Evolutionary conservation across 768 basidiomycete species (phyloP).

Genomic region (Galerina marginata): DNA sequence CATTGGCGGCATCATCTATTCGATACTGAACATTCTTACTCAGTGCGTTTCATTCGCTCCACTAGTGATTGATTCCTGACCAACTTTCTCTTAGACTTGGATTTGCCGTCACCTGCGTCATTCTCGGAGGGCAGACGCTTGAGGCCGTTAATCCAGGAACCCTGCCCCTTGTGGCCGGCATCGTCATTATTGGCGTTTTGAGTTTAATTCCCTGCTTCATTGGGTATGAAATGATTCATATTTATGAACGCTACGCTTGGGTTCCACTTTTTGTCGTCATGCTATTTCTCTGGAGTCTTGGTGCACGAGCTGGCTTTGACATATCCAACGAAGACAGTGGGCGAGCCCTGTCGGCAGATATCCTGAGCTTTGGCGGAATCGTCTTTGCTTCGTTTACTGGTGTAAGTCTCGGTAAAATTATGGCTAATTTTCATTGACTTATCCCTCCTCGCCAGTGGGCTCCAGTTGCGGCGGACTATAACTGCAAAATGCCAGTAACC

Average conservation of each 20-base stretch:
- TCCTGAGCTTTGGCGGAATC: conserved; percentile 22
- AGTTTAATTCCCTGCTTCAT: conserved; percentile 24
- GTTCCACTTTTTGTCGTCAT: conserved; percentile 18
- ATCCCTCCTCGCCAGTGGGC: conserved; percentile 13
- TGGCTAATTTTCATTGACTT: background rate
- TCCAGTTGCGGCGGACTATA: conserved; percentile 22
- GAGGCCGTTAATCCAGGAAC: conserved; percentile 20
- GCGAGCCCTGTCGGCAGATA: conserved; percentile 15
- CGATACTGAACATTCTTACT: conserved; percentile 23
- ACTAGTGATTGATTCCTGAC: background rate
- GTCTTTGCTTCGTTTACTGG: conserved; percentile 21
- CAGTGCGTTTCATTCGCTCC: conserved; percentile 5
- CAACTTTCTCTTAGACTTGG: conserved; percentile 14
- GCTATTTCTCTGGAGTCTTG: conserved; percentile 21
- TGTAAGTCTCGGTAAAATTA: conserved; percentile 1
- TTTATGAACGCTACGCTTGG: conserved; percentile 21
- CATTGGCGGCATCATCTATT: conserved; percentile 21
- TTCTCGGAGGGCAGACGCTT: conserved; percentile 21
- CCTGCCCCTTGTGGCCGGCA: conserved; percentile 15
- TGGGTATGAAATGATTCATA: conserved; percentile 22
- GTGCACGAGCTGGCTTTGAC: conserved; percentile 19
- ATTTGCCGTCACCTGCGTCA: conserved; percentile 22
- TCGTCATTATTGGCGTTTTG: conserved; percentile 20
- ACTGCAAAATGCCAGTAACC: conserved; percentile 18
- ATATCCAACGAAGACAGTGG: conserved; percentile 16